Percentiles rank a stretch among this genome's conserved stretches.
Evolutionary conservation across 2,329 filamentous ascomycete species (phyloP).

Genomic region (Macrophomina pseudophaseolina): DNA sequence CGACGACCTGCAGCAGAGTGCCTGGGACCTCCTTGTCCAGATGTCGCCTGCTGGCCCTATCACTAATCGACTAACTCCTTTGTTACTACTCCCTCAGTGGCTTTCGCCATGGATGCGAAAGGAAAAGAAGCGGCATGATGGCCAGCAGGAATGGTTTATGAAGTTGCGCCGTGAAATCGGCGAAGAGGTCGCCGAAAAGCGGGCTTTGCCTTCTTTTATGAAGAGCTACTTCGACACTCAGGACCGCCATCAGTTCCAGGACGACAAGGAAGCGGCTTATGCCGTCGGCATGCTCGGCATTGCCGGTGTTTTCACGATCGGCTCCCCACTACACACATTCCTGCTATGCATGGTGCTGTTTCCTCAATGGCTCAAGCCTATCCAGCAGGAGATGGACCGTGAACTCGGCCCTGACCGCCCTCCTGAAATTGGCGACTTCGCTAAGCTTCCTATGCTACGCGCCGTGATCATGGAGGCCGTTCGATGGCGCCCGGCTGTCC

Average conservation of each 20-base stretch:
- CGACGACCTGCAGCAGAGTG: not conserved
- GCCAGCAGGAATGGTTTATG: conserved; percentile 25
- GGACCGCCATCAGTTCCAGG: not conserved
- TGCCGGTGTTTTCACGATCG: conserved; percentile 29
- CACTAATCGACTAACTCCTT: conserved; percentile 20
- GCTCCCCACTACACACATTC: conserved; percentile 29
- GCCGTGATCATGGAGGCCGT: conserved; percentile 37
- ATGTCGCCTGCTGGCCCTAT: conserved; percentile 25
- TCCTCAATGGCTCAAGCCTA: conserved; percentile 28
- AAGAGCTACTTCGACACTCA: not conserved
- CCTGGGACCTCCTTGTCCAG: conserved; percentile 23
- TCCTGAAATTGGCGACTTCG: conserved; percentile 33
- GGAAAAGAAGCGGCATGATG: conserved; percentile 14
- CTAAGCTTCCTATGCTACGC: conserved; percentile 35
- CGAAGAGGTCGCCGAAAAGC: conserved; percentile 3
- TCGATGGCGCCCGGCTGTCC: conserved; percentile 43
- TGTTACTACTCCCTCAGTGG: conserved; percentile 6
- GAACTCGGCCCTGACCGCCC: conserved; percentile 31
- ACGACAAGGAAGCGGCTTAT: conserved; percentile 25
- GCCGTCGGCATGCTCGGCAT: conserved; percentile 26
- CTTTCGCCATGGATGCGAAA: conserved; percentile 21
- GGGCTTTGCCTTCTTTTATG: conserved; percentile 15
- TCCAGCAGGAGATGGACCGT: conserved; percentile 33
- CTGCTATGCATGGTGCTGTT: conserved; percentile 30
- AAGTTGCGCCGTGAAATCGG: not conserved